Conservation (phyloP, 176 grass and related monocot species). For the Neostapfia colusana region DNA sequence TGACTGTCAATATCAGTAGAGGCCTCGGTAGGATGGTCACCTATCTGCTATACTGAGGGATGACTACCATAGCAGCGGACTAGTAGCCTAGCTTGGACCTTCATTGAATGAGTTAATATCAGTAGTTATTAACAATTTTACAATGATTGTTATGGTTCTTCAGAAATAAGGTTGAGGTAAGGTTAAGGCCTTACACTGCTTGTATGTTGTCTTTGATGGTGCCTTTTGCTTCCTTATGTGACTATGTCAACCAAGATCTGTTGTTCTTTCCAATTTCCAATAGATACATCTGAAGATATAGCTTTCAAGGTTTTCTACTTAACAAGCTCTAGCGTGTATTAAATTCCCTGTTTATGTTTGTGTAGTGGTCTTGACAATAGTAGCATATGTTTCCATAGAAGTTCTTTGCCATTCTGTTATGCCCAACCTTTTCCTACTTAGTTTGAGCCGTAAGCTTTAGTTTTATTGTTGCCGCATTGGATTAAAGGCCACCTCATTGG, state of each 20-base stretch:
- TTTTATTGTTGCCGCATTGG: background rate
- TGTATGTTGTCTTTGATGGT: background rate
- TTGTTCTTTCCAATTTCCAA: background rate
- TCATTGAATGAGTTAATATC: background rate
- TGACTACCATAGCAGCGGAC: background rate
- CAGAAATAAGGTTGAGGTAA: background rate
- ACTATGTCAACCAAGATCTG: background rate
- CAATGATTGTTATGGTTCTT: background rate
- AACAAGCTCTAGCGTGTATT: background rate
- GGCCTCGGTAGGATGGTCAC: background rate
- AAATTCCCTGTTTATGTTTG: background rate
- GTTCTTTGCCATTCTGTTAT: background rate
- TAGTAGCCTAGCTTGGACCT: background rate
- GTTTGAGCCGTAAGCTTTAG: background rate
- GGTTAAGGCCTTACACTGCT: background rate
- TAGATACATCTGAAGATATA: background rate
- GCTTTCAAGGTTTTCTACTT: background rate
- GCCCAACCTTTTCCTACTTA: background rate
- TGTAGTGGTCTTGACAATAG: too few species aligned
- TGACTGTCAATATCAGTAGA: conserved; percentile 7
- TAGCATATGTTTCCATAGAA: background rate
- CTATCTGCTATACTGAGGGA: background rate
- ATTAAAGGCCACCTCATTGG: background rate
- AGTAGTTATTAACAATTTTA: background rate
- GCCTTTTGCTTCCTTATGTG: background rate